phyloP scores from a whole-genome alignment of 306 rosid species.

The Vicia villosa region DNA sequence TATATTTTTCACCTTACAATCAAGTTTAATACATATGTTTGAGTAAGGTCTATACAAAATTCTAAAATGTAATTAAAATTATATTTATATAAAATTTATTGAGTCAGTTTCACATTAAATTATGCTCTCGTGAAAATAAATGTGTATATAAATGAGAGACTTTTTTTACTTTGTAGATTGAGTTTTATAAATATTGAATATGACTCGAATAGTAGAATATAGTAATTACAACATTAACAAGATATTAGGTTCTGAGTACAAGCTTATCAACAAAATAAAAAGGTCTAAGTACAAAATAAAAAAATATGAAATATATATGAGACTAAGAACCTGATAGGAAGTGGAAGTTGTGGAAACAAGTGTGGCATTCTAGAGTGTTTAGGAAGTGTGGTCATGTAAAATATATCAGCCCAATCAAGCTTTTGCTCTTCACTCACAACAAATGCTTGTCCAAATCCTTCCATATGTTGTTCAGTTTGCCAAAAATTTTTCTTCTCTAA shows the following conservation, averaged over 20 bases:
- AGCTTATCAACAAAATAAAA: too few relatives aligned
- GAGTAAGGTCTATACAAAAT: not conserved
- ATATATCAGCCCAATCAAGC: slow-evolving; percentile 59
- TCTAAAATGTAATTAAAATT: not conserved
- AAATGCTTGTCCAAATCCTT: slow-evolving; percentile 72
- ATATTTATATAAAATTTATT: too few relatives aligned
- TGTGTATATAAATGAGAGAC: not conserved
- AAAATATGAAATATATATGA: too few relatives aligned
- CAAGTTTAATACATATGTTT: not conserved
- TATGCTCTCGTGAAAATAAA: not conserved
- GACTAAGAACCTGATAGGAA: slow-evolving; percentile 45
- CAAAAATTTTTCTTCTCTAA: slow-evolving; percentile 55
- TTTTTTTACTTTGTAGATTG: too few relatives aligned
- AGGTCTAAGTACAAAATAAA: too few relatives aligned
- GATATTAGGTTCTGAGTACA: too few relatives aligned
- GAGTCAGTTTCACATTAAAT: not conserved
- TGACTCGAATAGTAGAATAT: too few relatives aligned
- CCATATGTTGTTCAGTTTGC: slow-evolving; percentile 50
- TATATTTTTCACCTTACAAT: not conserved
- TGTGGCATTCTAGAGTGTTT: slow-evolving; percentile 47
- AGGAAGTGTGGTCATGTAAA: slow-evolving; percentile 49
- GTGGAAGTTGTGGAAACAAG: slow-evolving; percentile 55
- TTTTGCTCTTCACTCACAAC: slow-evolving; percentile 45
- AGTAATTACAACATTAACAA: too few relatives aligned
- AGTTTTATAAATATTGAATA: too few relatives aligned